phyloP scores from a whole-genome alignment of 768 basidiomycete genomes.

The Xerocomus potaroensis region DNA sequence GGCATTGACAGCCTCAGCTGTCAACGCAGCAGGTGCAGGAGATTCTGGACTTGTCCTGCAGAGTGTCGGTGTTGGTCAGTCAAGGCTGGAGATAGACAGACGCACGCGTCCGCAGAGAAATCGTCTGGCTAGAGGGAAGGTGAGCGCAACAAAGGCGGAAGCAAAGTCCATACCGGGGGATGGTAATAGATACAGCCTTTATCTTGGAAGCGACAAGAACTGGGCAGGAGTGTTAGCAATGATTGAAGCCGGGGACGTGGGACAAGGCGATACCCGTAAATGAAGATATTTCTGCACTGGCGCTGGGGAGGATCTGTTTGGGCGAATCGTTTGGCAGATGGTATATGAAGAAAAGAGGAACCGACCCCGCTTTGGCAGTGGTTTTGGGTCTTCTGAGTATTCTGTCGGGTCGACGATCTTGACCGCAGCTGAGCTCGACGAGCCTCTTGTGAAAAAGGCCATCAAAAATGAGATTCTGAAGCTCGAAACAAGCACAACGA shows the following conservation, averaged over 20 bases:
- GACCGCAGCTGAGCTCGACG: slow-evolving; percentile 60
- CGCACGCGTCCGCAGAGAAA: slow-evolving; percentile 28
- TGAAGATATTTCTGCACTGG: slow-evolving; percentile 87
- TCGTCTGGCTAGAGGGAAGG: slow-evolving; percentile 16
- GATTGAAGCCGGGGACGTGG: not conserved
- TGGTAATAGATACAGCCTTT: slow-evolving; percentile 85
- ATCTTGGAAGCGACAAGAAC: slow-evolving; percentile 81
- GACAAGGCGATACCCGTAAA: slow-evolving; percentile 65
- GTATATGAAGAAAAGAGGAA: slow-evolving; percentile 7
- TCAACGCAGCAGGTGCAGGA: slow-evolving; percentile 39
- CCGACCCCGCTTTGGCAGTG: slow-evolving; percentile 53
- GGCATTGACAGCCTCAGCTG: slow-evolving; percentile 72
- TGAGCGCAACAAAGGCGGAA: slow-evolving; percentile 11
- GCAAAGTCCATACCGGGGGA: slow-evolving; percentile 48
- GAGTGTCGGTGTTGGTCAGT: slow-evolving; percentile 5
- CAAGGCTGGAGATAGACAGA: not conserved
- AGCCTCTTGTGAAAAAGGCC: slow-evolving; percentile 62
- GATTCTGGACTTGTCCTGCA: slow-evolving; percentile 42
- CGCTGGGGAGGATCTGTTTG: slow-evolving; percentile 67
- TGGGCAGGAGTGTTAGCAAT: slow-evolving; percentile 28
- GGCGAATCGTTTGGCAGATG: slow-evolving; percentile 5
- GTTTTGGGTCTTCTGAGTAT: slow-evolving; percentile 37
- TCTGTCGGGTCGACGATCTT: slow-evolving; percentile 65
- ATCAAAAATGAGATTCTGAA: slow-evolving; percentile 39
- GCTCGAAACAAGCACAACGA: not conserved